A percentile compares a stretch with the other conserved stretches of the same genome.
Conservation (phyloP, 2,329 filamentous ascomycete genomes). For the Monosporascus sp. region DNA sequence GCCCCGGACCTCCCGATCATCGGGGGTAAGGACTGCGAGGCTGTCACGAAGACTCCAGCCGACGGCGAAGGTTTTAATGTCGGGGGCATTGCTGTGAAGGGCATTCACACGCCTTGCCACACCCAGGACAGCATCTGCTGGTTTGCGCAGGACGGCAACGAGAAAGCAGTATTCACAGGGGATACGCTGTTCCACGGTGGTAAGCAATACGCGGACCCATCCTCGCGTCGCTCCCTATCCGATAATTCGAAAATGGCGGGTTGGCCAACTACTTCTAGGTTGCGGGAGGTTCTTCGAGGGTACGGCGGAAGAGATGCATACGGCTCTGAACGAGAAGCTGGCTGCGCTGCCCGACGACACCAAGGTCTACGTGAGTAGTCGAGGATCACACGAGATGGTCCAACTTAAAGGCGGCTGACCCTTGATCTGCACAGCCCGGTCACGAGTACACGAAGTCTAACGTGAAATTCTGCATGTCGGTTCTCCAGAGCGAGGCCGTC, state of each 20-base stretch:
- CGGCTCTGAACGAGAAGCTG: slow-evolving; percentile 81
- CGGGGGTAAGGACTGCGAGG: slow-evolving; percentile 79
- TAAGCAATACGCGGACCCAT: slow-evolving; percentile 30
- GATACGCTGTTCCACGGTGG: slow-evolving; percentile 94
- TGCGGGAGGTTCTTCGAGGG: slow-evolving; percentile 97
- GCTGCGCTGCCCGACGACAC: slow-evolving; percentile 82
- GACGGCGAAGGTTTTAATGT: slow-evolving; percentile 77
- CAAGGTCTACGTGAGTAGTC: slow-evolving; percentile 69
- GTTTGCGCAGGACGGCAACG: slow-evolving; percentile 73
- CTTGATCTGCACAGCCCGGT: slow-evolving; percentile 58
- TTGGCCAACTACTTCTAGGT: slow-evolving; percentile 43
- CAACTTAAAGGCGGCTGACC: not conserved
- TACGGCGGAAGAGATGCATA: slow-evolving; percentile 83
- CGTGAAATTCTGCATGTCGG: slow-evolving; percentile 77
- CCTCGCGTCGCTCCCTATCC: not conserved
- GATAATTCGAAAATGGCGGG: not conserved
- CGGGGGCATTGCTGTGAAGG: slow-evolving; percentile 76
- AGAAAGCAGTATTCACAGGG: slow-evolving; percentile 83
- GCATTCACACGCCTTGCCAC: slow-evolving; percentile 94
- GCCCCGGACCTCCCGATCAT: slow-evolving; percentile 68
- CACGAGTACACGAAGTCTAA: slow-evolving; percentile 99
- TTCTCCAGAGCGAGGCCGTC: slow-evolving; percentile 69
- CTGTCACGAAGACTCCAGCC: slow-evolving; percentile 69
- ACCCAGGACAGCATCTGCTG: slow-evolving; percentile 99
- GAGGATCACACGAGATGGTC: too few relatives aligned